phyloP scores from a whole-genome alignment of 768 basidiomycete genomes.

The Hericium rajendrae region DNA sequence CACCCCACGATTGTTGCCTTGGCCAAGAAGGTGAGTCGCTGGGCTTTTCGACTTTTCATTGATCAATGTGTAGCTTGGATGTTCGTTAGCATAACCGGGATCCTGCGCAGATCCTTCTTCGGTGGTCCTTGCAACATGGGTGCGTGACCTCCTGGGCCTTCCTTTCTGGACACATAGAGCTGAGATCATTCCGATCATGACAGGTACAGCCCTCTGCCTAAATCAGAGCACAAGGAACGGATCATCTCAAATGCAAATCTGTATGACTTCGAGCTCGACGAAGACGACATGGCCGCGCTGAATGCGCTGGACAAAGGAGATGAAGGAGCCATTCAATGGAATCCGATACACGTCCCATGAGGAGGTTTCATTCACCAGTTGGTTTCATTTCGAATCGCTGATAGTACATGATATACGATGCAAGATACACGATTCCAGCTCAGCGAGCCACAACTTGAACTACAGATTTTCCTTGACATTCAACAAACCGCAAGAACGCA shows the following conservation, averaged over 20 bases:
- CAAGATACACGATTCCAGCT: too few species aligned
- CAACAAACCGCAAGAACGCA: too few species aligned
- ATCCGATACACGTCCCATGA: conserved; percentile 42
- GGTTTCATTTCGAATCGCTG: too few species aligned
- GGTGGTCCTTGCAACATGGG: conserved; percentile 88
- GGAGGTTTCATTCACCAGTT: too few species aligned
- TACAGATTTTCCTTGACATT: too few species aligned
- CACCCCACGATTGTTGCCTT: conserved; percentile 43
- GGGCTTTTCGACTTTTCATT: background rate
- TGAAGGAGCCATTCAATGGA: conserved; percentile 74
- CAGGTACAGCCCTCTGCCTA: conserved; percentile 77
- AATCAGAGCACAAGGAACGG: conserved; percentile 60
- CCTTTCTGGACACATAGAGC: background rate
- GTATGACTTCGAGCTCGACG: conserved; percentile 62
- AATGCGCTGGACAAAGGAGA: conserved; percentile 66
- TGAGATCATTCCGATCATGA: background rate
- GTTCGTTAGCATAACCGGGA: conserved; percentile 41
- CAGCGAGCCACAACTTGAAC: too few species aligned
- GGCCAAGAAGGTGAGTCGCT: conserved; percentile 44
- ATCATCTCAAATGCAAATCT: conserved; percentile 67
- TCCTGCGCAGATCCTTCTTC: conserved; percentile 74
- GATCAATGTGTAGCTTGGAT: background rate
- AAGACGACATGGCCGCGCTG: conserved; percentile 55
- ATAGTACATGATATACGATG: too few species aligned
- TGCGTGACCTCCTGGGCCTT: conserved; percentile 23